Conservation (phyloP, 768 basidiomycete species). For the Lactarius psammicola region DNA sequence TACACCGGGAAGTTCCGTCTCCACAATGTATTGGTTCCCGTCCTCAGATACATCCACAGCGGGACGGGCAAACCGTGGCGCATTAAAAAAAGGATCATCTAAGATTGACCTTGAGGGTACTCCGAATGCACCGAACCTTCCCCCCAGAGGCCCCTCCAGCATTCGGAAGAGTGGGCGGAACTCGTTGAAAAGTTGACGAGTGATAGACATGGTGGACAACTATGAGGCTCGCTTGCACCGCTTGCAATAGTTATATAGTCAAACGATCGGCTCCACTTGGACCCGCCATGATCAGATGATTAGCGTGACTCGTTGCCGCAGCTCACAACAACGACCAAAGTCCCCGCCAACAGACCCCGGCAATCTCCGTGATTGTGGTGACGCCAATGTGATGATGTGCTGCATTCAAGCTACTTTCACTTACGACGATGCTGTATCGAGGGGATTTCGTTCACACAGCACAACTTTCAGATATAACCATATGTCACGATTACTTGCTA, state of each 20-base stretch:
- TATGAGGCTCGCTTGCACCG: neutral
- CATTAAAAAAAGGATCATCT: conserved; percentile 50
- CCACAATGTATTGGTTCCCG: conserved; percentile 61
- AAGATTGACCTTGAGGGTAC: conserved; percentile 41
- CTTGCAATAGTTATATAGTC: too few species aligned
- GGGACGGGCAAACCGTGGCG: conserved; percentile 41
- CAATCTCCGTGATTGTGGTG: conserved; percentile 4
- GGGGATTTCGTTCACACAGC: conserved; percentile 63
- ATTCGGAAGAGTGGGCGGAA: conserved; percentile 73
- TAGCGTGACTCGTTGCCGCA: neutral
- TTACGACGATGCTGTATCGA: conserved; percentile 36
- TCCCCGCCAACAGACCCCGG: neutral
- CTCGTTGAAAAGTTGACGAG: conserved; percentile 64
- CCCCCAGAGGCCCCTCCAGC: conserved; percentile 66
- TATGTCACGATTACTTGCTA: conserved; percentile 57
- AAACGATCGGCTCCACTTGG: too few species aligned
- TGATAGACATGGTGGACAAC: conserved; percentile 54
- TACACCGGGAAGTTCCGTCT: conserved; percentile 77
- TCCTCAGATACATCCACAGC: conserved; percentile 69
- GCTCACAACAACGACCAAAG: neutral
- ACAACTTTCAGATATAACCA: conserved; percentile 48
- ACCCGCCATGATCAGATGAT: neutral
- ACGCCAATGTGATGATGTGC: too few species aligned
- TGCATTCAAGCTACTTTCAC: too few species aligned
- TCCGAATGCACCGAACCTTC: conserved; percentile 35